Conservation (phyloP, 768 basidiomycete genomes). For the Leccinum barrowsii region DNA sequence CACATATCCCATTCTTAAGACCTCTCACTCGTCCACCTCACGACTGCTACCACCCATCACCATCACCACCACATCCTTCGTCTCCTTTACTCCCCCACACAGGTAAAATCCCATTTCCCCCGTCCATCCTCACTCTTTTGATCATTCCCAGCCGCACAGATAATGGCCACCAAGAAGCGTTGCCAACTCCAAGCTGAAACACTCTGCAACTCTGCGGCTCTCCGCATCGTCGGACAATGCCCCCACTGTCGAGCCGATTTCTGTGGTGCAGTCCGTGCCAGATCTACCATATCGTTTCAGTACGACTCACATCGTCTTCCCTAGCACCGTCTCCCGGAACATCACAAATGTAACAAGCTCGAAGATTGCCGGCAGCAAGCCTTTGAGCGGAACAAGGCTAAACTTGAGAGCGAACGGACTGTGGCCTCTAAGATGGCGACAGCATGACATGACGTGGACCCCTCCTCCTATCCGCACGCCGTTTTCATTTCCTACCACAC, state of each 20-base stretch:
- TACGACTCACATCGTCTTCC: constrained; percentile 15
- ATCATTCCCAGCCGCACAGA: constrained; percentile 11
- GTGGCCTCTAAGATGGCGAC: constrained; percentile 84
- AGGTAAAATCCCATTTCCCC: not conserved
- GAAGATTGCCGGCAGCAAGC: constrained; percentile 85
- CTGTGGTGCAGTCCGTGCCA: constrained; percentile 63
- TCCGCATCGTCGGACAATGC: constrained; percentile 84
- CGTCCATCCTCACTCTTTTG: not conserved
- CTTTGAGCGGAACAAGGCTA: constrained; percentile 83
- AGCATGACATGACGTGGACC: constrained; percentile 41
- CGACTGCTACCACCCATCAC: not conserved
- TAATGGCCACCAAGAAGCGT: constrained; percentile 84
- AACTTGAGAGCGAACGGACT: constrained; percentile 85
- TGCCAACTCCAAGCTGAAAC: constrained; percentile 62
- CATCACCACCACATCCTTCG: not conserved
- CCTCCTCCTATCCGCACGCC: constrained; percentile 9
- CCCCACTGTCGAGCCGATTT: constrained; percentile 76
- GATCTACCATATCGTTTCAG: not conserved
- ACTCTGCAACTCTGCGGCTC: constrained; percentile 69
- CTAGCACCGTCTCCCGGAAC: constrained; percentile 87
- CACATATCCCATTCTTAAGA: constrained; percentile 23
- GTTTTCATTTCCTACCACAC: not conserved
- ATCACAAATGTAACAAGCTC: constrained; percentile 79
- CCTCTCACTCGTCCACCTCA: not conserved
- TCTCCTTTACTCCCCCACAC: not conserved